Conservation (phyloP, 352 stramenopile species). For the Globisporangium nodosum region DNA sequence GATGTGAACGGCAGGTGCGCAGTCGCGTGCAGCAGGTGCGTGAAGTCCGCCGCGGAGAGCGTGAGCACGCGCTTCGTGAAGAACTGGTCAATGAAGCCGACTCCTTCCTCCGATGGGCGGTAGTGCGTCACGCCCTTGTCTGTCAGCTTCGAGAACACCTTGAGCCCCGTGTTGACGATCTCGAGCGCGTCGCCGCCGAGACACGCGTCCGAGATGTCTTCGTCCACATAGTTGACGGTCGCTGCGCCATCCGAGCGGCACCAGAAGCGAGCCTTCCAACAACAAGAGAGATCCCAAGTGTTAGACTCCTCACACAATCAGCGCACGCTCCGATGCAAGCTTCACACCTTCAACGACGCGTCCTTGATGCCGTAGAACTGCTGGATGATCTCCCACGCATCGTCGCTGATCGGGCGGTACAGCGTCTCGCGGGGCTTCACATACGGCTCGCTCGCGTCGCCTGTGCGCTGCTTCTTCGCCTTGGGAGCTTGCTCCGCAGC, state of each 20-base stretch:
- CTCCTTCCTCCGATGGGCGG: slow-evolving; percentile 80
- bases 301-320: neutral
- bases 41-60: slow-evolving; percentile 39
- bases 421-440: slow-evolving; percentile 56
- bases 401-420: slow-evolving; percentile 58
- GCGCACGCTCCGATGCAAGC: neutral
- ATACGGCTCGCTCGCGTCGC: slow-evolving; percentile 18
- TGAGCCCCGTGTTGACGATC: slow-evolving; percentile 91
- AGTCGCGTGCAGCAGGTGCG: slow-evolving; percentile 37
- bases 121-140: slow-evolving; percentile 71
- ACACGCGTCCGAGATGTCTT: slow-evolving; percentile 54
- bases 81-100: slow-evolving; percentile 81
- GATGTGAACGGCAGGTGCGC: slow-evolving; percentile 49
- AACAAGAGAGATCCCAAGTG: neutral
- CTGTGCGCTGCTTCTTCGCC: slow-evolving; percentile 45
- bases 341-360: slow-evolving; percentile 34
- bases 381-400: slow-evolving; percentile 50
- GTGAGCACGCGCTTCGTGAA: slow-evolving; percentile 77
- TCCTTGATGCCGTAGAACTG: slow-evolving; percentile 67
- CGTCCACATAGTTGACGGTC: slow-evolving; percentile 78
- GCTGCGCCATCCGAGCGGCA: slow-evolving; percentile 69
- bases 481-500: slow-evolving; percentile 23
- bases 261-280: slow-evolving; percentile 38
- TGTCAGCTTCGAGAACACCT: slow-evolving; percentile 82
- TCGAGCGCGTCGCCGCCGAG: slow-evolving; percentile 64